phyloP scores from a whole-genome alignment of 2,329 filamentous ascomycete genomes.

The Fusarium siculi region DNA sequence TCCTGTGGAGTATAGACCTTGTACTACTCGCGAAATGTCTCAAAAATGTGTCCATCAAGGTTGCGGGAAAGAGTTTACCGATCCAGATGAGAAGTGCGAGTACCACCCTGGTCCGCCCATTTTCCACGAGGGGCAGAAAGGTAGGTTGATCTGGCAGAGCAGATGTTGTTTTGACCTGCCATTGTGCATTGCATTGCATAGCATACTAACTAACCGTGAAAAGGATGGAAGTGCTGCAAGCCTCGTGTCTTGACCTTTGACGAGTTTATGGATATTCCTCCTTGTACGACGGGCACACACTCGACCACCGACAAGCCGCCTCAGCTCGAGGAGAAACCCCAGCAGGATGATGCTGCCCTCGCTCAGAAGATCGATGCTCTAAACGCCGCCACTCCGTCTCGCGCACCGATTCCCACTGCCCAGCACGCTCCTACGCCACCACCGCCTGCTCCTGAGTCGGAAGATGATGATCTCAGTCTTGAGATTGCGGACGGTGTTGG shows the following conservation, averaged over 20 bases:
- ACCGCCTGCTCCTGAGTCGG: conserved; percentile 77
- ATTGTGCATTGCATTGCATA: background rate
- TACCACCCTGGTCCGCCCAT: conserved; percentile 95
- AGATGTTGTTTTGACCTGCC: background rate
- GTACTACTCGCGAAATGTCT: conserved; percentile 61
- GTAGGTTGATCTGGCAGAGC: conserved; percentile 58
- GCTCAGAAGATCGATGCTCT: conserved; percentile 65
- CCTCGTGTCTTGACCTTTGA: conserved; percentile 96
- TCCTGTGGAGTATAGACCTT: conserved; percentile 1
- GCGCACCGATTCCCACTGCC: conserved; percentile 53
- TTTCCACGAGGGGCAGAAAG: conserved; percentile 99
- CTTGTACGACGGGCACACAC: conserved; percentile 93
- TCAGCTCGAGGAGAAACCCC: conserved; percentile 67
- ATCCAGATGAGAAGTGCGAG: conserved; percentile 83
- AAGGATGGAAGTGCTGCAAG: conserved; percentile 99
- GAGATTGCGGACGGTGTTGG: conserved; percentile 78
- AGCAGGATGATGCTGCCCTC: conserved; percentile 55
- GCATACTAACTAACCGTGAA: background rate
- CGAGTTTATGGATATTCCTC: conserved; percentile 92
- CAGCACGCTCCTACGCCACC: conserved; percentile 63
- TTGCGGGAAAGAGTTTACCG: conserved; percentile 88
- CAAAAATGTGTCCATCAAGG: conserved; percentile 96
- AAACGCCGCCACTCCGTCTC: conserved; percentile 55
- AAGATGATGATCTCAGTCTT: conserved; percentile 83
- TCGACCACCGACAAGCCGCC: conserved; percentile 82